Conservation (phyloP, 345 rosid species). For the Limnanthes douglasii region DNA sequence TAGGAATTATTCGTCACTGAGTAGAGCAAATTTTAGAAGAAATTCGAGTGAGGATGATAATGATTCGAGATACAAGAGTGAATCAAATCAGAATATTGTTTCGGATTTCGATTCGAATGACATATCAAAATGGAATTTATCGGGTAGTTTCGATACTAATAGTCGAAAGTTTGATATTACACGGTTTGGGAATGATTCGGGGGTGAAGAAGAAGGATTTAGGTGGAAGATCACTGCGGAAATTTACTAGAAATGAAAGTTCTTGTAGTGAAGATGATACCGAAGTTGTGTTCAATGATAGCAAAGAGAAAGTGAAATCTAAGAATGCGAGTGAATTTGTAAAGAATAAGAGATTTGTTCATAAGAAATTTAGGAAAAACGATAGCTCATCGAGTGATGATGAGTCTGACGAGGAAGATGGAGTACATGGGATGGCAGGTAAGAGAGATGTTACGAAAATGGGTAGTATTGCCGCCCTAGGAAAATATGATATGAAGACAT, state of each 20-base stretch:
- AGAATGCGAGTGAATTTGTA: slow-evolving; percentile 8
- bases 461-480: slow-evolving; percentile 74
- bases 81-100: too few relatives aligned
- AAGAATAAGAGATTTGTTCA: slow-evolving; percentile 12
- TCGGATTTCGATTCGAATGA: too few relatives aligned
- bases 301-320: slow-evolving; percentile 11
- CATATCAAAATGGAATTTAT: too few relatives aligned
- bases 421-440: slow-evolving; percentile 20
- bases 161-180: not conserved
- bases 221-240: slow-evolving; percentile 7
- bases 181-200: slow-evolving; percentile 5
- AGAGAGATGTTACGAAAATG: slow-evolving; percentile 30
- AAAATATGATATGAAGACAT: slow-evolving; percentile 50
- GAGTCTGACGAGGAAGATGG: slow-evolving; percentile 24
- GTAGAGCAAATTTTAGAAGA: slow-evolving; percentile 15
- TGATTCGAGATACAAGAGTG: too few relatives aligned
- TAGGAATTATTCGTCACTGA: slow-evolving; percentile 36
- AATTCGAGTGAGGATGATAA: slow-evolving; percentile 10
- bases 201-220: slow-evolving; percentile 2
- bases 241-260: slow-evolving; percentile 29
- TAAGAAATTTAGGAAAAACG: slow-evolving; percentile 31
- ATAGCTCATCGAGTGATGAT: slow-evolving; percentile 50
- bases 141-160: too few relatives aligned
- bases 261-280: slow-evolving; percentile 16
- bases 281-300: slow-evolving; percentile 9